Base-by-base conservation (phyloP, 2,329 filamentous ascomycete genomes). In the Dryadomyces sulphureus region DNA sequence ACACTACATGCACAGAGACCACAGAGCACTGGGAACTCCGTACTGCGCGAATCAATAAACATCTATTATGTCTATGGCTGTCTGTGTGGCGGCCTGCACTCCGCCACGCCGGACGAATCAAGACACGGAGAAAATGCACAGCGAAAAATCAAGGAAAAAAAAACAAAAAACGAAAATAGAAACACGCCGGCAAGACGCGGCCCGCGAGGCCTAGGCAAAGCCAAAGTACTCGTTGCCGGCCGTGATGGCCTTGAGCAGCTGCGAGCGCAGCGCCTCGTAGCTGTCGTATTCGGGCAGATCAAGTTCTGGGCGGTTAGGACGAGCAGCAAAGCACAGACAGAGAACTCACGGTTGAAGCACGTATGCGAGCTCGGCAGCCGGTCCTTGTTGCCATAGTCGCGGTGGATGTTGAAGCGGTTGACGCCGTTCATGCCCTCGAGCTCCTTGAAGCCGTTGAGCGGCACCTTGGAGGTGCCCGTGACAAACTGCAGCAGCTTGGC, bases 381-480 rank as follows among this genome's bases (percentile, higher is more conserved):
- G 59, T 95, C 86, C 66, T 95, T 96, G 70, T 84, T 90, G 56
- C 90, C 89, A 65, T 94, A 95, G 64, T 96, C 92, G 53, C 92
- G 87, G 61, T 98, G 92, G 52, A 98, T 96, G 63, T 96, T 98
- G 79, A 98, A 98, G 53, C 87, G 81, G 64, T 84, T 94, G 62
- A 96, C 81, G 35, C 92, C 92, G 59, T 98, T 96, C 92, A 98
- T 98, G 54, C 92, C 93, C 67, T 98, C 93, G 7, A 98, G 76
- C 64, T 98, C 92, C 67, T 94, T 95, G 74, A 98, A 98, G 12
- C 92, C 92, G 56, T 98, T 98, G 43, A 98, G 78, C 35, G 92
- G 92, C 41, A 98, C 93, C 67, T 98, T 98, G 62, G 85, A 93
- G 17, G 93, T 98, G 61, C 92, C 92, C 1, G 93, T 98, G 54